phyloP scores from a whole-genome alignment of 768 basidiomycete species.

The Panaeolus papilionaceus region DNA sequence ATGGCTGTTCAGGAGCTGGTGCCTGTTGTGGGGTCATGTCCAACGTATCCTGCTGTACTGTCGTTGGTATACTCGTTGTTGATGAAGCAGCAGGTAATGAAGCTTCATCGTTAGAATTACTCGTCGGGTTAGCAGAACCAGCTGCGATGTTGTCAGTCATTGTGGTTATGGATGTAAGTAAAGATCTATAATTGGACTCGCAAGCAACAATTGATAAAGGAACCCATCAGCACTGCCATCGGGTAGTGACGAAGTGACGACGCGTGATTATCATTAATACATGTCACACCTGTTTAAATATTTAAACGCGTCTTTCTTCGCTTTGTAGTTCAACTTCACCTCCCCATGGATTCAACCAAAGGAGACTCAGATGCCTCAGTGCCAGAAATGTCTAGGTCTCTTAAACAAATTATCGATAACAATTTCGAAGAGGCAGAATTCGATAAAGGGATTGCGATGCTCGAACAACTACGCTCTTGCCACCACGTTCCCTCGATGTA shows the following conservation, averaged over 20 bases:
- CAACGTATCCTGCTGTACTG: slow-evolving; percentile 14
- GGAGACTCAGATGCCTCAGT: slow-evolving; percentile 21
- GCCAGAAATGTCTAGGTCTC: slow-evolving; percentile 40
- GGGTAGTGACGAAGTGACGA: slow-evolving; percentile 17
- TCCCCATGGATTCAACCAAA: slow-evolving; percentile 3
- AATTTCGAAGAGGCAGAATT: slow-evolving; percentile 83
- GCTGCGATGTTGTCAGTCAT: slow-evolving; percentile 4
- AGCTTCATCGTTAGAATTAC: slow-evolving; percentile 2
- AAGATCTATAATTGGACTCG: slow-evolving; percentile 12
- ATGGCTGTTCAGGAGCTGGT: slow-evolving; percentile 29
- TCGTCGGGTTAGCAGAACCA: not conserved
- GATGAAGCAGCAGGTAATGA: slow-evolving; percentile 7
- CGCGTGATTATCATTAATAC: slow-evolving; percentile 19
- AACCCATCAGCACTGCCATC: slow-evolving; percentile 7
- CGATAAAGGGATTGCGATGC: slow-evolving; percentile 65
- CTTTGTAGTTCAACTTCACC: not conserved
- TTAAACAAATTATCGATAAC: slow-evolving; percentile 60
- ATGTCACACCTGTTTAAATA: slow-evolving; percentile 24
- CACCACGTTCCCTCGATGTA: slow-evolving; percentile 64
- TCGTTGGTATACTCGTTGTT: too few species aligned
- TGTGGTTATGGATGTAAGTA: slow-evolving; percentile 1
- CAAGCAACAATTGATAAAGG: not conserved
- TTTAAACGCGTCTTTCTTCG: slow-evolving; percentile 20
- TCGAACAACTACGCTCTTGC: slow-evolving; percentile 68
- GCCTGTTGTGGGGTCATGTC: slow-evolving; percentile 3